Evolutionary conservation across 805 yeast genomes (phyloP), one percentile per base, ranked within the genome.

Genomic region (Candida boidinii): DNA sequence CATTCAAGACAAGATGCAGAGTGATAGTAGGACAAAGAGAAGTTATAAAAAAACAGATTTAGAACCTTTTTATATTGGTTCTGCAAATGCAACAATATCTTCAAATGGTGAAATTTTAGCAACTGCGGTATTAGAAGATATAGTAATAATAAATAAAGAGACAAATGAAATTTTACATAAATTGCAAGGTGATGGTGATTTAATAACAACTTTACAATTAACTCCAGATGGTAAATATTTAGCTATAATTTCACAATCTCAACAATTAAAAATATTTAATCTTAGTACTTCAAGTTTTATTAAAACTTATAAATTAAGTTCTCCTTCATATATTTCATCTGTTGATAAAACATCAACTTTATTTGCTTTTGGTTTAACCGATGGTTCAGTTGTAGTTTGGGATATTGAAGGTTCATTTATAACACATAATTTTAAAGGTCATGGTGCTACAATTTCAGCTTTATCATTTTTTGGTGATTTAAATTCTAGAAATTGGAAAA

Each of bases 341-440:
- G 73, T 73, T 16, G 98, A 92, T 55, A 53, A 71, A 3, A 85
- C 96, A 0, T 79, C 94, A 3, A 76, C 95, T 3, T 63, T 92
- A 23, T 73, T 88, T 48, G 94, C 96, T 14, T 78, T 92, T 49
- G 99, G 99, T 25, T 87, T 94, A 29, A 82, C 96, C 1, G 98
- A 92, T 56, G 97, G 98, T 30, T 71, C 77, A 26, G 81, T 88
- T 13, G 77, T 84, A 28, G 94, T 92, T 1, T 87, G 94, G 80
- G 99, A 92, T 55, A 69, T 92, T 23, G 88, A 77, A 42, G 87
- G 87, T 23, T 88, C 92, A 1, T 85, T 70, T 43, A 73, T 81
- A 3, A 92, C 98, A 0, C 98, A 92, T 56, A 77, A 85, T 11
- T 68, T 92, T 36, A 81, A 83, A 54, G 97, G 98, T 1, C 99